Conservation (phyloP, 495 filamentous ascomycete species). For the Tuber aestivum region DNA sequence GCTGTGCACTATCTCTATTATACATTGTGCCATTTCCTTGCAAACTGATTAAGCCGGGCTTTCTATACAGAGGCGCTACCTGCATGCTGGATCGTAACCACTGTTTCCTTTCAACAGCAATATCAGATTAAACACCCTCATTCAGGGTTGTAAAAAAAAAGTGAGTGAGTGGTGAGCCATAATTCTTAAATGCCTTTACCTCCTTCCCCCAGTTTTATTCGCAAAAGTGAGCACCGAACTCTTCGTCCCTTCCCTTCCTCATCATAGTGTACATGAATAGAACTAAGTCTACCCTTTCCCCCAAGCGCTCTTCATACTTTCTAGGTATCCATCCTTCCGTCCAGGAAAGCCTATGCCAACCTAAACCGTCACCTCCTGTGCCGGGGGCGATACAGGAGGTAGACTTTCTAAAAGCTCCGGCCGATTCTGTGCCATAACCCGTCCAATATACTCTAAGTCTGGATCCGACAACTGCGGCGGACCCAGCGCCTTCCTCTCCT, state of each 20-base stretch:
- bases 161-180: background rate
- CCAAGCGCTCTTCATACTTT: background rate
- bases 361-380: conserved; percentile 16
- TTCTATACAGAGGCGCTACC: background rate
- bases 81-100: background rate
- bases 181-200: background rate
- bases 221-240: background rate
- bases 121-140: background rate
- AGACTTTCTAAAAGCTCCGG: conserved; percentile 42
- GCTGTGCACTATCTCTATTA: background rate
- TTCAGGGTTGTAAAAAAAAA: background rate
- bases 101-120: background rate
- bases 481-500: conserved; percentile 46
- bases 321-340: background rate
- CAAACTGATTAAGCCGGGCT: background rate
- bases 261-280: background rate
- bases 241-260: background rate
- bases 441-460: conserved; percentile 61
- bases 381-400: conserved; percentile 8
- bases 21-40: background rate
- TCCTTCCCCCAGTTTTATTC: background rate
- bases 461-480: conserved; percentile 52
- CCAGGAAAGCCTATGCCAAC: background rate
- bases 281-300: background rate
- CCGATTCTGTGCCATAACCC: conserved; percentile 57